Evolutionary conservation across 208 protist genomes (phyloP).

Genomic region (Porcisia hertigi): DNA sequence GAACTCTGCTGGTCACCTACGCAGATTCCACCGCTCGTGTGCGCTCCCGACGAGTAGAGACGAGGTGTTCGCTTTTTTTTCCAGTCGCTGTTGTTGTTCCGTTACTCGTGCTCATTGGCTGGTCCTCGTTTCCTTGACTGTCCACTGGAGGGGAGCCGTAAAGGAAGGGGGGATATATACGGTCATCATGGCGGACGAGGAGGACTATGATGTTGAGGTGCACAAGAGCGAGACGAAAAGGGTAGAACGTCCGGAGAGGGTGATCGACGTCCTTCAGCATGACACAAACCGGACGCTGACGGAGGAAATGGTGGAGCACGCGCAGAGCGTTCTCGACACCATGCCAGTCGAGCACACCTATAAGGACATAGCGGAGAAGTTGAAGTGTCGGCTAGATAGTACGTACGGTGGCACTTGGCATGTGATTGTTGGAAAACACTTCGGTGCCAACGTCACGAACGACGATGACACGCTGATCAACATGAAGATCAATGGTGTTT

Average conservation of each 20-base stretch:
- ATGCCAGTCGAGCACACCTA: slow-evolving; percentile 47
- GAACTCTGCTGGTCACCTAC: no score
- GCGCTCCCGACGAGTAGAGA: no score
- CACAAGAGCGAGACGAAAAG: slow-evolving; percentile 27
- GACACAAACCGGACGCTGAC: slow-evolving; percentile 61
- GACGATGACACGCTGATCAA: slow-evolving; percentile 84
- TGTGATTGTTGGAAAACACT: slow-evolving; percentile 81
- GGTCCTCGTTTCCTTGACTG: neutral
- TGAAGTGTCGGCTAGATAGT: slow-evolving; percentile 77
- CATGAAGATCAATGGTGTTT: slow-evolving; percentile 77
- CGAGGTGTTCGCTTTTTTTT: no score
- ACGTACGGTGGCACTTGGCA: slow-evolving; percentile 81
- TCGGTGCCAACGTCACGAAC: slow-evolving; percentile 87
- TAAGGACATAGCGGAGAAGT: slow-evolving; percentile 69
- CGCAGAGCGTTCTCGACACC: slow-evolving; percentile 54
- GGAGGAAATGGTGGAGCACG: slow-evolving; percentile 71
- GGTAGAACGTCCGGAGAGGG: slow-evolving; percentile 34
- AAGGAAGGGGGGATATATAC: no score
- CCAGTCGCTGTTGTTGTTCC: no score
- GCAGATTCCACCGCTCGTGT: no score
- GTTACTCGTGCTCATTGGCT: no score
- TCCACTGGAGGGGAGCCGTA: neutral
- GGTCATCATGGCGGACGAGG: slow-evolving; percentile 53
- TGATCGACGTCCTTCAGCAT: slow-evolving; percentile 50
- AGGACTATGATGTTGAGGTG: slow-evolving; percentile 48